phyloP scores from a whole-genome alignment of 1,139 yeast species.

The Taphrina communis region DNA sequence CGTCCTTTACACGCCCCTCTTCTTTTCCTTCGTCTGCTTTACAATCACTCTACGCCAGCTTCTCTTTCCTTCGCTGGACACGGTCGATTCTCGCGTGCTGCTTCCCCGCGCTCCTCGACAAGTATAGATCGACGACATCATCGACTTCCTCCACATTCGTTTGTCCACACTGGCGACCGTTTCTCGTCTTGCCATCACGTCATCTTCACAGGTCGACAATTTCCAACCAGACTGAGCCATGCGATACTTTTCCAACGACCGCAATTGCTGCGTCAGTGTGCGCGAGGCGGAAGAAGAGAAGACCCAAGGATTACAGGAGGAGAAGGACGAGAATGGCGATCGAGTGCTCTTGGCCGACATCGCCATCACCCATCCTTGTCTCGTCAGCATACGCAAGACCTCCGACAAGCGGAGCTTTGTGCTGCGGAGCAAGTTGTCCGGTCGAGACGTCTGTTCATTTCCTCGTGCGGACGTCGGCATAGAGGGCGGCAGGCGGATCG shows the following conservation, averaged over 20 bases:
- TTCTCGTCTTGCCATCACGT: background rate
- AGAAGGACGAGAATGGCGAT: background rate
- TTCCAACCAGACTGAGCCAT: background rate
- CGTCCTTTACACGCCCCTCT: background rate
- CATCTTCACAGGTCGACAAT: background rate
- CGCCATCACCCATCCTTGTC: conserved; percentile 25
- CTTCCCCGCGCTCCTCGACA: background rate
- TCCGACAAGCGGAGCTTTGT: background rate
- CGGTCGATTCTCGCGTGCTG: background rate
- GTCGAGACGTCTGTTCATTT: conserved; percentile 11
- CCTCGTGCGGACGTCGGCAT: conserved; percentile 12
- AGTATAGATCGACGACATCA: too few species aligned
- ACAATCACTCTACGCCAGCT: too few species aligned
- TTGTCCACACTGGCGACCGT: background rate
- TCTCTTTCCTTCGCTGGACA: background rate
- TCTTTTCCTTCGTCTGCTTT: background rate
- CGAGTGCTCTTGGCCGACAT: conserved; percentile 5
- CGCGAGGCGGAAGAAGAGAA: background rate
- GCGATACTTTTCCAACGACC: conserved; percentile 32
- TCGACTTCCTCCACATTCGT: background rate
- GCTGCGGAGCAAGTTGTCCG: conserved; percentile 18
- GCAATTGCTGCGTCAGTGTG: conserved; percentile 18
- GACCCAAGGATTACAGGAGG: background rate
- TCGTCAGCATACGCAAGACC: conserved; percentile 11
- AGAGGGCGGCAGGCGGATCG: background rate